Evolutionary conservation across 805 yeast species (phyloP), one percentile per base, ranked within the genome.

Genomic region (Wickerhamiella slavikovae): DNA sequence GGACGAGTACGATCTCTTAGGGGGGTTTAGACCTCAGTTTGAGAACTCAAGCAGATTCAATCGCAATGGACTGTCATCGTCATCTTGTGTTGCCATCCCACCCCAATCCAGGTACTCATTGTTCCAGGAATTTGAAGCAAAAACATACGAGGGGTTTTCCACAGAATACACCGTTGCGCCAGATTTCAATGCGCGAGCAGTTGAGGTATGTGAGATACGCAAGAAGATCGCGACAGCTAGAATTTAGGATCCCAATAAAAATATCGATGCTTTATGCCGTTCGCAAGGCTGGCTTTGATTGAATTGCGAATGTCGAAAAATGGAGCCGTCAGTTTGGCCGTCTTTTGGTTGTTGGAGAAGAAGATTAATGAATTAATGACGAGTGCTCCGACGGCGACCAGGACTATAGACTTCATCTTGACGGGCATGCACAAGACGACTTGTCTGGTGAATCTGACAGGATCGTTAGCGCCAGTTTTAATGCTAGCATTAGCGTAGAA

Each of bases 41-140:
- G n/a, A n/a, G n/a, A n/a, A n/a, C n/a, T n/a, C n/a, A n/a, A n/a
- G n/a, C n/a, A n/a, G n/a, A n/a, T n/a, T n/a, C n/a, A n/a, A n/a
- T n/a, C n/a, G n/a, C n/a, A n/a, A n/a, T n/a, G n/a, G n/a, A n/a
- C n/a, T n/a, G n/a, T n/a, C n/a, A n/a, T n/a, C n/a, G n/a, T n/a
- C n/a, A n/a, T n/a, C n/a, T n/a, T n/a, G n/a, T n/a, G n/a, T n/a
- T n/a, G n/a, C n/a, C n/a, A n/a, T n/a, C 1, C 47, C 44, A 10
- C 36, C 44, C 18, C 29, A 38, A 17, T 28, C 41, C 16, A 31
- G 32, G 20, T 66, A 65, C 37, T 66, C 80, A 2, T 49, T 75
- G 15, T 71, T 64, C 41, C 83, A 74, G 47, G 82, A 83, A 1
- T 71, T 75, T 43, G 58, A 60, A 40, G 77, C 79, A 3, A n/a